Evolutionary conservation across 2,329 filamentous ascomycete species (phyloP).

Genomic region (Metarhizium robertsii): DNA sequence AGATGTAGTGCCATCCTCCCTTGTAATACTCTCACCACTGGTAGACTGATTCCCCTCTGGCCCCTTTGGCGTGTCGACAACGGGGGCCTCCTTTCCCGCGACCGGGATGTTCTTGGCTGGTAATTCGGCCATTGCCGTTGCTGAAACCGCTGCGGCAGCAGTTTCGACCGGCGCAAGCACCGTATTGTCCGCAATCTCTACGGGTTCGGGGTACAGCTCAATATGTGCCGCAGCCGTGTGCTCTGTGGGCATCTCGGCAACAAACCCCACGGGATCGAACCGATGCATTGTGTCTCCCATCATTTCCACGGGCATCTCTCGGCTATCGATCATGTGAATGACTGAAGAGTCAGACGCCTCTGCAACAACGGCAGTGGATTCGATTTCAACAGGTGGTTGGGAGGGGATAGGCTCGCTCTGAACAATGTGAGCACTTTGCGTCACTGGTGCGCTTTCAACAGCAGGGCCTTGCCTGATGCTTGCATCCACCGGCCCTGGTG

Average conservation of each 20-base stretch:
- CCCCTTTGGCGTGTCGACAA: conserved; percentile 9
- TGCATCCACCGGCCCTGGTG: neutral
- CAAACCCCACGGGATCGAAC: conserved; percentile 32
- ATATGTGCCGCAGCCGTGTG: conserved; percentile 29
- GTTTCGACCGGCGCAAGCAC: conserved; percentile 27
- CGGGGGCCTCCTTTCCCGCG: conserved; percentile 5
- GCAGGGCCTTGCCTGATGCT: neutral
- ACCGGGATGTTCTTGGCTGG: conserved; percentile 23
- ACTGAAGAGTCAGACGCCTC: conserved; percentile 5
- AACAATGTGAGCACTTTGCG: neutral
- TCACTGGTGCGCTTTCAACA: neutral
- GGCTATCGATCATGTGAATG: conserved; percentile 25
- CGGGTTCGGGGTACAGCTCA: conserved; percentile 33
- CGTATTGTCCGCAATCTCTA: conserved; percentile 34
- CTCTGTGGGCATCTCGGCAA: conserved; percentile 39
- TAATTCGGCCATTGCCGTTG: conserved; percentile 26
- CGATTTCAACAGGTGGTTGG: neutral
- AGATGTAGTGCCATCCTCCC: neutral
- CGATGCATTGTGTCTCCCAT: conserved; percentile 11
- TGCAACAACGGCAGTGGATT: neutral
- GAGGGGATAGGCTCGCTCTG: conserved; percentile 8
- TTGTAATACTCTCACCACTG: neutral
- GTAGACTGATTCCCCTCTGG: neutral
- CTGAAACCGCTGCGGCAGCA: conserved; percentile 4
- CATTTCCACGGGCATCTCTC: conserved; percentile 19